Evolutionary conservation across 2,329 filamentous ascomycete species (phyloP).

Genomic region (Ophiostoma sp.): DNA sequence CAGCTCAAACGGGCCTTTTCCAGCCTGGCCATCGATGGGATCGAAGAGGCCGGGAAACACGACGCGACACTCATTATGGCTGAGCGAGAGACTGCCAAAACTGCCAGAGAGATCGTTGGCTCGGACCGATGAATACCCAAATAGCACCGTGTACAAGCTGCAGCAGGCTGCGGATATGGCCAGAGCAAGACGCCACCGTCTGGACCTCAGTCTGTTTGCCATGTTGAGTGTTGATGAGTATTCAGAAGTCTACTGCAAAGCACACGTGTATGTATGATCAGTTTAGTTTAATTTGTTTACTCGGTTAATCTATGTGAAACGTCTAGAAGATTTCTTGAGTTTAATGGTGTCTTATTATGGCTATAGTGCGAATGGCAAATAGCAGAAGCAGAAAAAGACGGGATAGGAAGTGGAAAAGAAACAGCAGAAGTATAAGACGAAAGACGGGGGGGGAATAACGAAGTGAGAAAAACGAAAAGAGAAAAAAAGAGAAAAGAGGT

Average conservation of each 20-base stretch:
- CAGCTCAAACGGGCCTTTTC: neutral
- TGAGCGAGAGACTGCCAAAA: neutral
- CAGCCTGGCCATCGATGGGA: neutral
- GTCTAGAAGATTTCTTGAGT: neutral
- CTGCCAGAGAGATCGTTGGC: neutral
- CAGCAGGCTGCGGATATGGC: neutral
- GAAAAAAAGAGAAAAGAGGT: neutral
- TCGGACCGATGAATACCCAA: neutral
- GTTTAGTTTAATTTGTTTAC: neutral
- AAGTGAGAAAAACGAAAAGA: neutral
- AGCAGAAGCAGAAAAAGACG: neutral
- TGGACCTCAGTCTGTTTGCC: neutral
- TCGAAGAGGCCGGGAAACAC: neutral
- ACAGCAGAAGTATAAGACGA: neutral
- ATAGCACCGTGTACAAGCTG: neutral
- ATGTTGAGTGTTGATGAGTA: neutral
- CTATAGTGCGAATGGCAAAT: neutral
- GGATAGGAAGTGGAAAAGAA: neutral
- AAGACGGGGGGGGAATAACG: neutral
- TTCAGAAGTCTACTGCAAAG: neutral
- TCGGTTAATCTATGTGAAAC: neutral
- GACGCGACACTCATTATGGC: neutral
- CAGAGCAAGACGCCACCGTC: neutral
- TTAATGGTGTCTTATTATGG: neutral
- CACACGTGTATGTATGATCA: neutral